These are phyloP conservation scores for Aspergillus bridgeri DNA, from an alignment of 495 filamentous ascomycete genomes.

Conservation along the genomic window DNA sequence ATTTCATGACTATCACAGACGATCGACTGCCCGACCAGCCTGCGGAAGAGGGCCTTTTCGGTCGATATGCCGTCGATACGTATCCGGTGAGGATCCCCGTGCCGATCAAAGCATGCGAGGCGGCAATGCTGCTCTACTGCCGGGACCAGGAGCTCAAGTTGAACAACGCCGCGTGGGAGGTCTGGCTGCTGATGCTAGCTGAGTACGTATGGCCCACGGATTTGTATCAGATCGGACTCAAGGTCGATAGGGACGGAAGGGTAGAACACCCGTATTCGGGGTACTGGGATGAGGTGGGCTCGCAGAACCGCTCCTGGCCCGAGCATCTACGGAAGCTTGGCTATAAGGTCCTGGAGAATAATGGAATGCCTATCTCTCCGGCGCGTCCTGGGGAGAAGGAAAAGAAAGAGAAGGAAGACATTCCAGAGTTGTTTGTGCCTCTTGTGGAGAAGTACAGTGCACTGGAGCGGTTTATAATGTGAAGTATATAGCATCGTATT, in stretches of 20 bases:
- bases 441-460: neutral
- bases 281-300: neutral
- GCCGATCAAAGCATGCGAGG: neutral
- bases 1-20: neutral
- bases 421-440: neutral
- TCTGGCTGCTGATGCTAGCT: neutral
- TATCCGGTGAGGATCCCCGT: neutral
- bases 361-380: neutral
- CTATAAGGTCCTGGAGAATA: neutral
- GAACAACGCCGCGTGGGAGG: neutral
- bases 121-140: neutral
- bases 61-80: neutral
- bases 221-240: neutral
- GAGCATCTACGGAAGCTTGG: neutral
- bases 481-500: no score
- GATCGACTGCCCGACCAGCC: neutral
- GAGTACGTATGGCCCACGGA: neutral
- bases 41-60: neutral
- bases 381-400: neutral
- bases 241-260: neutral
- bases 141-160: neutral
- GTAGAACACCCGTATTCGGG: neutral
- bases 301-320: neutral
- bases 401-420: neutral
- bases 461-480: neutral